Evolutionary conservation across 441 rosid genomes (phyloP).

Genomic region (Populus hybrid): DNA sequence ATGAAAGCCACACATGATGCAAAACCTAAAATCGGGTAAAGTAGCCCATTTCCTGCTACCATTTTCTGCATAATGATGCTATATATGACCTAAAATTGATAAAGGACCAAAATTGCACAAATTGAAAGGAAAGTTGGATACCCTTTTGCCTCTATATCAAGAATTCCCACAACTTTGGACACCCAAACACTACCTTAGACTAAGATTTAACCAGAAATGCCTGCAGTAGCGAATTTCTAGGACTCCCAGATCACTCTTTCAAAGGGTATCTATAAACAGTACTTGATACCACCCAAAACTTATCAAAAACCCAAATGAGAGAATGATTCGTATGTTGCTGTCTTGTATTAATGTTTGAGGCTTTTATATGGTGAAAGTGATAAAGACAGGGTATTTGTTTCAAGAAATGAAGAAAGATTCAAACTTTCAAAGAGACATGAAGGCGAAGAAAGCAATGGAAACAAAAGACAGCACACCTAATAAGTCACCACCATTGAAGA

Average conservation of each 20-base stretch:
- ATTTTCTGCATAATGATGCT: conserved; percentile 25
- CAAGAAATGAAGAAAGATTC: neutral
- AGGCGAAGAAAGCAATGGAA: conserved; percentile 5
- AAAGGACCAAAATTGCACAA: neutral
- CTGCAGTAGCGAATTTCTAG: neutral
- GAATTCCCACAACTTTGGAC: conserved; percentile 19
- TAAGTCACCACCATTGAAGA: conserved; percentile 17
- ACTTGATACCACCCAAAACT: conserved; percentile 1
- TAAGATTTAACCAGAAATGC: neutral
- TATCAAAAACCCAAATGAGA: conserved; percentile 11
- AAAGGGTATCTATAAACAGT: conserved; percentile 11
- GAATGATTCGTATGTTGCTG: neutral
- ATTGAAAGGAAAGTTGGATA: neutral
- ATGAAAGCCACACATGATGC: conserved; percentile 68
- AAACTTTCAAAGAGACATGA: neutral
- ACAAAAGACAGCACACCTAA: conserved; percentile 22
- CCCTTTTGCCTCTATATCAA: conserved; percentile 29
- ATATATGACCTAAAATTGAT: neutral
- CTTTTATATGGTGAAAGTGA: neutral
- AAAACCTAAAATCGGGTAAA: conserved; percentile 72
- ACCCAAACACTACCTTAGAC: conserved; percentile 15
- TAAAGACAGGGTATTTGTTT: neutral
- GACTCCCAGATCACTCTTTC: conserved; percentile 30
- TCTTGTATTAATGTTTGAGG: neutral
- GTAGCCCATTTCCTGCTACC: conserved; percentile 56